Evolutionary conservation across 495 filamentous ascomycete genomes (phyloP).

Genomic region (Neurospora sp.): DNA sequence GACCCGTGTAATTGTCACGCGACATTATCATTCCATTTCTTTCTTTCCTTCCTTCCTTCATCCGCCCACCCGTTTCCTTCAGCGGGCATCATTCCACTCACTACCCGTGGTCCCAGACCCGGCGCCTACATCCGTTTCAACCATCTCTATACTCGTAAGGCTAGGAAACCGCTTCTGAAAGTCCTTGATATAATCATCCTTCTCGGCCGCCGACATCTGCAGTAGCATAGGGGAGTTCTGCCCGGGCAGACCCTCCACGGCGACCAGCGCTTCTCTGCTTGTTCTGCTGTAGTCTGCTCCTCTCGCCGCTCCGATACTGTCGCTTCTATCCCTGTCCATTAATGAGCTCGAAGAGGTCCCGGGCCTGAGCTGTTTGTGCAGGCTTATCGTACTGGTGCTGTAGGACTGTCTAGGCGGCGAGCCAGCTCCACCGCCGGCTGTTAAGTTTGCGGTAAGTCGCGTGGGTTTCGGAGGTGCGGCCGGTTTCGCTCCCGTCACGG

Average conservation of each 20-base stretch:
- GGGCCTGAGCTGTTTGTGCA: conserved; percentile 5
- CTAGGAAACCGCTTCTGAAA: conserved; percentile 79
- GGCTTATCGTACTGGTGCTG: background rate
- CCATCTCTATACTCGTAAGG: conserved; percentile 73
- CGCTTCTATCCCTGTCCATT: background rate
- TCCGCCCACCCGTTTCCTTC: background rate
- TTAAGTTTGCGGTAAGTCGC: conserved; percentile 39
- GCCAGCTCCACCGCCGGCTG: conserved; percentile 15
- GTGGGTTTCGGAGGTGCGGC: conserved; percentile 41
- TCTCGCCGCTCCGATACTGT: conserved; percentile 5
- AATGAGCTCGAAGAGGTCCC: background rate
- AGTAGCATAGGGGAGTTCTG: conserved; percentile 25
- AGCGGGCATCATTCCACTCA: background rate
- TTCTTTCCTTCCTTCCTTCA: background rate
- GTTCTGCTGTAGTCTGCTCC: conserved; percentile 1
- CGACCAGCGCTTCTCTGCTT: conserved; percentile 23
- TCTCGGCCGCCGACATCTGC: conserved; percentile 38
- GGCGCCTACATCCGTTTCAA: conserved; percentile 42
- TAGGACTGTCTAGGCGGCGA: conserved; percentile 27
- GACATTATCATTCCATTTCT: background rate
- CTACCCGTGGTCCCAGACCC: conserved; percentile 4
- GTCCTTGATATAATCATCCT: conserved; percentile 46
- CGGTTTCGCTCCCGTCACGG: conserved; percentile 16
- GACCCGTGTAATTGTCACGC: background rate
- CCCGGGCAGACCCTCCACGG: conserved; percentile 28